Evolutionary conservation across 352 stramenopile genomes (phyloP), one percentile per base, ranked within the genome.

Genomic region (Globisporangium uncinulatum): DNA sequence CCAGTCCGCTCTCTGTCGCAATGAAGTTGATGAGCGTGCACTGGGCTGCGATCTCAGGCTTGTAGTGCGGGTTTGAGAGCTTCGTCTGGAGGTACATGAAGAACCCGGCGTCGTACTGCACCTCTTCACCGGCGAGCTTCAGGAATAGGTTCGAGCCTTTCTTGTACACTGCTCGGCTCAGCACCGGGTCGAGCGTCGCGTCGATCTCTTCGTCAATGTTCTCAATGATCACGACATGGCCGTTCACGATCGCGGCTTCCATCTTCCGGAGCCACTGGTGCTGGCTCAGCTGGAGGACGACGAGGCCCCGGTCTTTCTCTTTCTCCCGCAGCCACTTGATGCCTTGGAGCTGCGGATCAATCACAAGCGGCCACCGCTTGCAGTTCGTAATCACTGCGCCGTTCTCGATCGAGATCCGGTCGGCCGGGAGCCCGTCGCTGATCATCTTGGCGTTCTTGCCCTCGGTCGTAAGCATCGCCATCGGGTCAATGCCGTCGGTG

Each of bases 21-120:
- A 98, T 98, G 57, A 98, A 99, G 74, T 99, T 99, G 67, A 99
- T 98, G n/a, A 99, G 62, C 32, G 96, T 98, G 53, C 87, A 96
- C 65, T 98, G 95, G 6, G 96, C 95, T 0, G 93, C 89, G 45
- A 98, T 98, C 67, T 99, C 96, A n/a, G 95, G 96, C 59, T 98
- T 98, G 79, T 98, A 99, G 67, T 99, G 96, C 19, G 96, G 96
- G 65, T 99, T 99, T 55, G 85, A 97, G 21, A 98, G 71, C 69
- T 98, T 98, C 0, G 95, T 99, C 65, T 98, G 96, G 56, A 98
- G 62, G 67, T 98, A 99, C 59, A 99, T 92, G 66, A 97, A 94
- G 63, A 99, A 99, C 19, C 82, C 86, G 1, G 91, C 86, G 57
- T 98, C 91, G 66, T 99, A 99, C 62, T 98, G 92, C 42, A 99